Percentiles rank a stretch among this genome's conserved stretches.
Conservation (phyloP, 805 yeast species). For the Wickerhamomyces rabaulensis region DNA sequence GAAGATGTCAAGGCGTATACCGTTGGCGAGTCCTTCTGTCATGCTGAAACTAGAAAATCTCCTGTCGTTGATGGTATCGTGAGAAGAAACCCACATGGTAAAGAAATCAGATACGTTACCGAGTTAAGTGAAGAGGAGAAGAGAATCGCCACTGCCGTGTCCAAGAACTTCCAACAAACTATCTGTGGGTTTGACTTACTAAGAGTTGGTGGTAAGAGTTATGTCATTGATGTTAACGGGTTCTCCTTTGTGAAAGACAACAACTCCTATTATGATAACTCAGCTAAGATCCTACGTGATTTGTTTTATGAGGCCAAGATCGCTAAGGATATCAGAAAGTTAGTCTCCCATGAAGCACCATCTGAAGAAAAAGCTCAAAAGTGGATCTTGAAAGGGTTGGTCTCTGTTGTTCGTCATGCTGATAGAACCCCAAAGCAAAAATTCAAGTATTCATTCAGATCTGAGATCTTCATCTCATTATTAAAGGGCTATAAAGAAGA, state of each 20-base stretch:
- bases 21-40: conserved; percentile 86
- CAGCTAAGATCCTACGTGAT: conserved; percentile 71
- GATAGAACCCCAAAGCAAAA: conserved; percentile 98
- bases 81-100: conserved; percentile 94
- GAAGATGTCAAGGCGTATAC: conserved; percentile 99
- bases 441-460: conserved; percentile 89
- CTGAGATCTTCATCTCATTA: conserved; percentile 78
- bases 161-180: conserved; percentile 77
- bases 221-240: conserved; percentile 96
- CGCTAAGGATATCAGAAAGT: conserved; percentile 36
- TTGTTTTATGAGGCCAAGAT: conserved; percentile 63
- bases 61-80: conserved; percentile 99
- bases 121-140: conserved; percentile 71
- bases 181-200: conserved; percentile 95
- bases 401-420: conserved; percentile 90
- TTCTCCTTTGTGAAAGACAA: conserved; percentile 96
- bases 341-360: conserved; percentile 29
- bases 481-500: conserved; percentile 94
- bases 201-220: conserved; percentile 82
- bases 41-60: conserved; percentile 96
- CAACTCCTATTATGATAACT: conserved; percentile 73
- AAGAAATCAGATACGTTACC: conserved; percentile 89
- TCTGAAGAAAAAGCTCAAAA: conserved; percentile 55
- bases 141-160: conserved; percentile 72
- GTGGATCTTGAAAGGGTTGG: conserved; percentile 95